Percentiles rank a stretch among this genome's conserved stretches.
Conservation (phyloP, 371 early-diverging fungal genomes). For the Saksenaea vasiformis region DNA sequence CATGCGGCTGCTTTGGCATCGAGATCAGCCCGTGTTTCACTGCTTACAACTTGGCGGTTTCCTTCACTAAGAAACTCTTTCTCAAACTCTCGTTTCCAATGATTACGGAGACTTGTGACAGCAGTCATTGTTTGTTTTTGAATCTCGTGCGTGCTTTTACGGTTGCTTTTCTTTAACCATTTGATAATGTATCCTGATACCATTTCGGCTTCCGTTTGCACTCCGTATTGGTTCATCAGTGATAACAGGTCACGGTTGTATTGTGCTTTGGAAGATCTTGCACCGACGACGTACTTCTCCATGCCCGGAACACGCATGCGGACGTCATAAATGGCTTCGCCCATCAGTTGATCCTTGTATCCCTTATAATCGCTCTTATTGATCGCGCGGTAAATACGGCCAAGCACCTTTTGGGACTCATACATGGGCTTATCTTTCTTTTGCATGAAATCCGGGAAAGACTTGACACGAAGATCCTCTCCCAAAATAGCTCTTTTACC, state of each 20-base stretch:
- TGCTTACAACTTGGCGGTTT: constrained; percentile 11
- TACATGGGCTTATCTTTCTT: constrained; percentile 61
- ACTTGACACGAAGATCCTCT: constrained; percentile 44
- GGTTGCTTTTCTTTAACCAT: constrained; percentile 35
- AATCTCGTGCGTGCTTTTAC: constrained; percentile 49
- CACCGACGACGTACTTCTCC: constrained; percentile 58
- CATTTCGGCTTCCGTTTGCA: constrained; percentile 54
- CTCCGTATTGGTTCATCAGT: constrained; percentile 71
- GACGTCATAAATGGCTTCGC: constrained; percentile 38
- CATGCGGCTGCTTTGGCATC: constrained; percentile 73
- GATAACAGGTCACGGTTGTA: constrained; percentile 60
- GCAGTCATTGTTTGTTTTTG: constrained; percentile 46
- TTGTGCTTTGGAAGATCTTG: constrained; percentile 30
- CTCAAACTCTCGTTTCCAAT: constrained; percentile 48
- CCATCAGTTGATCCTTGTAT: constrained; percentile 26
- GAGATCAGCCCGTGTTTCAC: constrained; percentile 17
- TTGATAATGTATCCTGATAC: constrained; percentile 48
- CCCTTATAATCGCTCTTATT: constrained; percentile 43
- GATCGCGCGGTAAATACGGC: constrained; percentile 61
- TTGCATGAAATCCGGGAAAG: constrained; percentile 85
- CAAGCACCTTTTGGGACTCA: constrained; percentile 60
- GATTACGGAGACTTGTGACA: constrained; percentile 32
- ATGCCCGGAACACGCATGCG: constrained; percentile 55
- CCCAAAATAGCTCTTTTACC: constrained; percentile 47
- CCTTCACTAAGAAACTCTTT: constrained; percentile 35